These are phyloP conservation scores for Claviceps paspali DNA, from an alignment of 2,329 filamentous ascomycete genomes.

Conservation along the genomic window DNA sequence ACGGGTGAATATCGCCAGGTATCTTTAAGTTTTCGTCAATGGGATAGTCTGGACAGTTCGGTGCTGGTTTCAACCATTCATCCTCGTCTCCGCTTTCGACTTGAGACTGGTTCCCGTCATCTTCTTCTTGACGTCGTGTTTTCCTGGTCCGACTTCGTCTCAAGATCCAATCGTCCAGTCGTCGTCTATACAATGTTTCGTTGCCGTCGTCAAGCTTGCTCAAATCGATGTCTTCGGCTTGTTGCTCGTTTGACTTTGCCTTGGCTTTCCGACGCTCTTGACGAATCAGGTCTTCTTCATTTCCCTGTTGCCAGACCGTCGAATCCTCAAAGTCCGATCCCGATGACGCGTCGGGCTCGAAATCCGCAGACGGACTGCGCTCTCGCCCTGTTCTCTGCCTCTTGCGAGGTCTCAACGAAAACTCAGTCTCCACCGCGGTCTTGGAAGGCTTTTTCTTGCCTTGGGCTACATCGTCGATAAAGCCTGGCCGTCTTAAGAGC, in stretches of 20 bases:
- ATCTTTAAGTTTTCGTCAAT: conserved; percentile 65
- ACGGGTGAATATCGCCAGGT: conserved; percentile 84
- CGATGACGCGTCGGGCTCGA: conserved; percentile 19
- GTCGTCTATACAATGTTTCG: conserved; percentile 60
- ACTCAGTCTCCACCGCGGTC: conserved; percentile 29
- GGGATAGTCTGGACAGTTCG: conserved; percentile 59
- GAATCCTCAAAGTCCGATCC: conserved; percentile 20
- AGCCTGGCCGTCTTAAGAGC: conserved; percentile 57
- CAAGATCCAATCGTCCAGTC: conserved; percentile 61
- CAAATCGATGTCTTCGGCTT: conserved; percentile 30
- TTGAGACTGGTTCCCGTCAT: conserved; percentile 14
- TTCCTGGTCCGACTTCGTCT: conserved; percentile 26
- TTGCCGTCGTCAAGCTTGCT: conserved; percentile 73
- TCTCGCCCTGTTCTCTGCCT: conserved; percentile 28
- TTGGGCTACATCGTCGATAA: conserved; percentile 27
- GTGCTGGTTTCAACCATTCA: conserved; percentile 79
- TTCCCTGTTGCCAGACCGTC: conserved; percentile 22
- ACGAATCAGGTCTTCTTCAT: conserved; percentile 23
- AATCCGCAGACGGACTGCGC: conserved; percentile 31
- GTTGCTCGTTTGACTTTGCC: conserved; percentile 19
- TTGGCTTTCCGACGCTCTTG: conserved; percentile 27
- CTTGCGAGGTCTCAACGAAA: conserved; percentile 43
- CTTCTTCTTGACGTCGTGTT: conserved; percentile 22
- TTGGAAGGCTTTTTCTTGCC: neutral
- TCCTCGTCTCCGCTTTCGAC: conserved; percentile 30